Evolutionary conservation across 139 green algal genomes (phyloP).

Genomic region (Chlamydomonas sp.): DNA sequence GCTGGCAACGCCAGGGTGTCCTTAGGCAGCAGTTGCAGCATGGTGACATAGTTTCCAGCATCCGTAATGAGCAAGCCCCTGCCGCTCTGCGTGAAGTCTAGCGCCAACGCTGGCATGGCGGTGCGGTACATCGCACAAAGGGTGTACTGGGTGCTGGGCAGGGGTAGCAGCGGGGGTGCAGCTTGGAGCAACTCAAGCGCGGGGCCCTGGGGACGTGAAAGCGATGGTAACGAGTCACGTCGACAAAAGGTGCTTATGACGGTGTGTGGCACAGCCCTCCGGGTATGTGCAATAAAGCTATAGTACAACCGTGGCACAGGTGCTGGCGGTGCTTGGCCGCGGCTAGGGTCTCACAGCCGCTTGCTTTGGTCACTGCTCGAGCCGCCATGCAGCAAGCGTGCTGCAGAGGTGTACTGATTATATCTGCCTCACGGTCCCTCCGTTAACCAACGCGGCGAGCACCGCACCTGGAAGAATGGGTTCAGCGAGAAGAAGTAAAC

Average conservation of each 20-base stretch:
- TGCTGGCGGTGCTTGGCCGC: too few species aligned
- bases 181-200: background rate
- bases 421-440: too few species aligned
- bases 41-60: constrained; percentile 45
- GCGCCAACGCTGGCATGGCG: constrained; percentile 14
- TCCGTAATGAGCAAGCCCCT: constrained; percentile 61
- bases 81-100: constrained; percentile 61
- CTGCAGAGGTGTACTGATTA: background rate
- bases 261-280: background rate
- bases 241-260: background rate
- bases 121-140: constrained; percentile 28
- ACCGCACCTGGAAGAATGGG: constrained; percentile 38
- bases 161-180: constrained; percentile 8
- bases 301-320: too few species aligned
- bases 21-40: constrained; percentile 44
- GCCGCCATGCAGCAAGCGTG: too few species aligned
- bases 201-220: background rate
- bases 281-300: too few species aligned
- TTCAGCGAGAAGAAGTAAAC: constrained; percentile 55
- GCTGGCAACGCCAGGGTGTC: background rate
- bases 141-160: constrained; percentile 44
- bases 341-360: too few species aligned
- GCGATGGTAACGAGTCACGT: background rate
- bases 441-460: too few species aligned
- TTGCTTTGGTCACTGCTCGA: too few species aligned